Base-by-base conservation (phyloP, 2,329 filamentous ascomycete species). In the Exophiala bonariae region DNA sequence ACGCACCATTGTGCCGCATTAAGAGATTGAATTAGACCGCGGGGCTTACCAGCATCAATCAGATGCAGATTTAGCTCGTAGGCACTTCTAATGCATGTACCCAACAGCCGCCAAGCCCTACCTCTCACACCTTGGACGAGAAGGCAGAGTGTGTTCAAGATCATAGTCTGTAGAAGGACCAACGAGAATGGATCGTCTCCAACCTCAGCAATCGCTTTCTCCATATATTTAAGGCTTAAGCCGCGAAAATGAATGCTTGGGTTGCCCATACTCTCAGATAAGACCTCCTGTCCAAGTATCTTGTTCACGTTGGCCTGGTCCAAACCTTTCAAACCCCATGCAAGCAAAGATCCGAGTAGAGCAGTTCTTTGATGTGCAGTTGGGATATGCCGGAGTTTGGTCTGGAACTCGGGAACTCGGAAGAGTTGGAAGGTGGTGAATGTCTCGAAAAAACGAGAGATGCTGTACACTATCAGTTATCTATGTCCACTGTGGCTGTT, bases 31-130 rank as follows among this genome's bases (percentile, higher is more conserved):
- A 7, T 19, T 20, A 14, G n/a, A 31, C 33, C 23, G 20, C n/a
- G 10, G 18, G 36, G 6, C 40, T 28, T 4, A 35, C 33, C 6
- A 7, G 40, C 35, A 41, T 62, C 60, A 7, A 61, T 48, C 1
- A 66, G 44, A 44, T 69, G 64, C 8, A 69, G 41, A 41, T 67
- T 64, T 26, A 66, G 43, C 44, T 70, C 67, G 44, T 69, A 69
- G 7, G 64, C 61, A 16, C 63, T 35, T 9, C 63, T 44, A n/a
- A 65, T 55, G 43, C 58, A 61, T 3, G 42, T 52, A 11, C 63
- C 60, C 2, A 63, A 56, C 6, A 59, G 60, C 44, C 66, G 56
- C 68, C 69, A 72, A 5, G 68, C 63, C 22, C 56, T 61, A 2
- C 64, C 67, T 9, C 59, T 62, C 2, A 70, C 68, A 17, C 66